These are phyloP conservation scores for Candida nemodendra DNA, from an alignment of 805 yeast species.

Conservation along the genomic window DNA sequence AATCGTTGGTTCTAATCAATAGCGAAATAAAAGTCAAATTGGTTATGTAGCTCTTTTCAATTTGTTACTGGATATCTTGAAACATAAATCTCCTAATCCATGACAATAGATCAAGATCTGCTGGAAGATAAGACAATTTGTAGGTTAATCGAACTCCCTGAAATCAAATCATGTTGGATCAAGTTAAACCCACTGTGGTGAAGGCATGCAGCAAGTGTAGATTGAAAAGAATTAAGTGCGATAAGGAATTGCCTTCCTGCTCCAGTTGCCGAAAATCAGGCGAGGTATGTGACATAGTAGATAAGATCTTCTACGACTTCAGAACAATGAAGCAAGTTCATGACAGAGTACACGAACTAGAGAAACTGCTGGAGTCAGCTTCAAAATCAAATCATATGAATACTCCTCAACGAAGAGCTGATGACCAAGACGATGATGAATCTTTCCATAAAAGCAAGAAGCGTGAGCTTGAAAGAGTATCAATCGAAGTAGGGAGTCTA, in stretches of 20 bases:
- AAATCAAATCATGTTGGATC: too few relatives aligned
- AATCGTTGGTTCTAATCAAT: too few relatives aligned
- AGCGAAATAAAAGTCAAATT: too few relatives aligned
- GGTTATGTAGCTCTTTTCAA: too few relatives aligned
- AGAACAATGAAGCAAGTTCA: not conserved
- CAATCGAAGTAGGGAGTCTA: slow-evolving; percentile 2
- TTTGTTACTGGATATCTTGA: too few relatives aligned
- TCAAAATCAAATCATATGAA: not conserved
- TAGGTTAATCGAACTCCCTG: too few relatives aligned
- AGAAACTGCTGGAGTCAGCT: not conserved
- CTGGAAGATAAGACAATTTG: too few relatives aligned
- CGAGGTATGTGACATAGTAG: slow-evolving; percentile 3
- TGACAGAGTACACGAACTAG: not conserved
- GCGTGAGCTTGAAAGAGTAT: not conserved
- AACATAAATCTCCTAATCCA: too few relatives aligned
- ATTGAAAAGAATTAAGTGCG: slow-evolving; percentile 5
- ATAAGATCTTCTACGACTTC: slow-evolving; percentile 4
- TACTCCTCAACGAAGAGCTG: not conserved
- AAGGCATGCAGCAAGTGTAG: slow-evolving; percentile 6
- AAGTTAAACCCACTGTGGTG: not conserved
- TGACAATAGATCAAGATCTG: too few relatives aligned
- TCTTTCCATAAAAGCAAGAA: not conserved
- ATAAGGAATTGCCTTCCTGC: slow-evolving; percentile 3
- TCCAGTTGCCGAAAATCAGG: slow-evolving; percentile 1
- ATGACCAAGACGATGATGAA: not conserved